A percentile compares a stretch with the other conserved stretches of the same genome.
Evolutionary conservation across 768 basidiomycete genomes (phyloP).

Genomic region (Lactifluus volemus): DNA sequence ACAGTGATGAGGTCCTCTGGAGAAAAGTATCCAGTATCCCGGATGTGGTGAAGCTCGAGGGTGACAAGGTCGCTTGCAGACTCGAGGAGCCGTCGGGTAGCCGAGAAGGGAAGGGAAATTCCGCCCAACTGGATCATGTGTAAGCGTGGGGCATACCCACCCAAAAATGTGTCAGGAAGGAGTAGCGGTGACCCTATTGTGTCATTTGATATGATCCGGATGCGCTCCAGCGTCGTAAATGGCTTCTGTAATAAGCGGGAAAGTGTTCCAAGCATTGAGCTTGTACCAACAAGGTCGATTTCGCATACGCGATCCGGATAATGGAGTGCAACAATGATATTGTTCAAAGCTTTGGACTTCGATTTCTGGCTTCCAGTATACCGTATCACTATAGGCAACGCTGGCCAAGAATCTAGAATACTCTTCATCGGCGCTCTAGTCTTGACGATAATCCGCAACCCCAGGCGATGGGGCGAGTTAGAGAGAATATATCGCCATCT

Average conservation of each 20-base stretch:
- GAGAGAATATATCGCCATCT: neutral
- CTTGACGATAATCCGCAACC: neutral
- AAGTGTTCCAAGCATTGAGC: slow-evolving; percentile 15
- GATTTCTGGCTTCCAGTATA: neutral
- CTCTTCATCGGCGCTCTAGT: neutral
- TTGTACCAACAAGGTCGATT: neutral
- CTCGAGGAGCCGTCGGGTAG: neutral
- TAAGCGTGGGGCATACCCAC: neutral
- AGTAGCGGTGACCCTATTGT: slow-evolving; percentile 29
- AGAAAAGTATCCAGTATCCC: neutral
- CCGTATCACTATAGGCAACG: neutral
- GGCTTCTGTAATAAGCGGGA: slow-evolving; percentile 25
- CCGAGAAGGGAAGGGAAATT: neutral
- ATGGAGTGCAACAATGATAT: neutral
- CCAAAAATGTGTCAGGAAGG: neutral
- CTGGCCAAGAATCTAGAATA: neutral
- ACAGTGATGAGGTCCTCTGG: neutral
- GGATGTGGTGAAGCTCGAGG: neutral
- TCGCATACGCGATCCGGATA: neutral
- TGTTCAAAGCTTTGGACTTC: neutral
- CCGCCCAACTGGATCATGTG: neutral
- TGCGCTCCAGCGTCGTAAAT: slow-evolving; percentile 10
- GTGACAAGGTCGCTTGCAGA: neutral
- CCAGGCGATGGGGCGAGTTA: neutral
- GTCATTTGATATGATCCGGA: slow-evolving; percentile 25